Percentiles rank a stretch among this genome's conserved stretches.
phyloP scores from a whole-genome alignment of 352 stramenopile species.

The Phytophthora pluvialis region DNA sequence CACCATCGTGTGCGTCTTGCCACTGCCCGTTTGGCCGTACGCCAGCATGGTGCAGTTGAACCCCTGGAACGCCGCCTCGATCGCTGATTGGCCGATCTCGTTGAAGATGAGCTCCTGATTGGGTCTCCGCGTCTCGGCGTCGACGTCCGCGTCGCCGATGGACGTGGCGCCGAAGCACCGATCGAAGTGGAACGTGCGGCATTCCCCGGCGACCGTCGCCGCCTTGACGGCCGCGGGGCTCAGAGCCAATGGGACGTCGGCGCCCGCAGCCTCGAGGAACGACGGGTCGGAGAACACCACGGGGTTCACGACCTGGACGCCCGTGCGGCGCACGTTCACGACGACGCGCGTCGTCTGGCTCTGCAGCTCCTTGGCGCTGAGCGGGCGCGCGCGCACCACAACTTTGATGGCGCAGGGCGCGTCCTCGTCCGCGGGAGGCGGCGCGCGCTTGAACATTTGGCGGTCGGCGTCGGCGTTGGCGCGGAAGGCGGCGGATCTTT shows the following conservation, averaged over 20 bases:
- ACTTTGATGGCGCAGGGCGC: conserved; percentile 71
- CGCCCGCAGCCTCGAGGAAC: conserved; percentile 41
- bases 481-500: conserved; percentile 4
- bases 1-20: conserved; percentile 89
- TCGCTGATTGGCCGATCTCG: conserved; percentile 72
- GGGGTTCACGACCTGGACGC: conserved; percentile 72
- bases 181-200: conserved; percentile 79
- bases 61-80: conserved; percentile 76
- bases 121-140: conserved; percentile 46
- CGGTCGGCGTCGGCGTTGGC: not conserved
- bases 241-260: conserved; percentile 34
- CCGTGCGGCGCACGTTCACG: conserved; percentile 52
- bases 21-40: conserved; percentile 83
- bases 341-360: conserved; percentile 51
- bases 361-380: conserved; percentile 63
- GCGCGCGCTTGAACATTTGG: conserved; percentile 23
- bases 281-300: conserved; percentile 62
- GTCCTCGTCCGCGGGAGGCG: conserved; percentile 21
- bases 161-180: conserved; percentile 67
- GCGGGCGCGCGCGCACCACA: conserved; percentile 71
- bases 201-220: conserved; percentile 51
- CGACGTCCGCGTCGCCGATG: conserved; percentile 31
- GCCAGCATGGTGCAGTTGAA: conserved; percentile 88
- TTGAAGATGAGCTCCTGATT: conserved; percentile 84
- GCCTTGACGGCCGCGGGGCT: conserved; percentile 39